Conservation (phyloP, 1,139 yeast genomes). For the Blastobotrys proliferans region DNA sequence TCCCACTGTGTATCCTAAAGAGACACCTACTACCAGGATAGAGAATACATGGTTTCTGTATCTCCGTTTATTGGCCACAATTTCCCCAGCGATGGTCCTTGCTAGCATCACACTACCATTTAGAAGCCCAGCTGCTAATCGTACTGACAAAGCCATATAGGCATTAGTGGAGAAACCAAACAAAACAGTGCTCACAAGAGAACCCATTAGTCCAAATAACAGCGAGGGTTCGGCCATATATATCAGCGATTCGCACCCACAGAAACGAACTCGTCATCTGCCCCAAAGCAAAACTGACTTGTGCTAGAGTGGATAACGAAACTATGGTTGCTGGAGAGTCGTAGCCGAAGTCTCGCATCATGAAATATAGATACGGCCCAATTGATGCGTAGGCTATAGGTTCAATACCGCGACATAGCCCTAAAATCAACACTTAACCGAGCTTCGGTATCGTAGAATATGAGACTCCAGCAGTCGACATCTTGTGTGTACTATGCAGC, state of each 20-base stretch:
- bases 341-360: slow-evolving; percentile 55
- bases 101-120: slow-evolving; percentile 60
- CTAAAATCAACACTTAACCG: slow-evolving; percentile 27
- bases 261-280: slow-evolving; percentile 54
- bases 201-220: slow-evolving; percentile 48
- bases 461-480: no score
- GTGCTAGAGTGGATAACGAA: slow-evolving; percentile 47
- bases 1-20: slow-evolving; percentile 52
- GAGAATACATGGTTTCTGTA: slow-evolving; percentile 61
- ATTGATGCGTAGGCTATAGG: slow-evolving; percentile 59
- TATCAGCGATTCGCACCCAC: slow-evolving; percentile 56
- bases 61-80: slow-evolving; percentile 45
- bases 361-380: slow-evolving; percentile 59
- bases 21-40: slow-evolving; percentile 53
- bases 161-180: slow-evolving; percentile 52
- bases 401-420: slow-evolving; percentile 46
- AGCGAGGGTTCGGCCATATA: slow-evolving; percentile 52
- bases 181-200: slow-evolving; percentile 43
- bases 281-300: slow-evolving; percentile 48
- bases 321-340: slow-evolving; percentile 50
- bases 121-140: slow-evolving; percentile 50
- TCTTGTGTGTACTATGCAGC: no score
- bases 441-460: slow-evolving; percentile 29
- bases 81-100: slow-evolving; percentile 57
- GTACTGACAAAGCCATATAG: slow-evolving; percentile 48